Evolutionary conservation across 2,329 filamentous ascomycete genomes (phyloP).

Genomic region (Dactylellina drechsleri): DNA sequence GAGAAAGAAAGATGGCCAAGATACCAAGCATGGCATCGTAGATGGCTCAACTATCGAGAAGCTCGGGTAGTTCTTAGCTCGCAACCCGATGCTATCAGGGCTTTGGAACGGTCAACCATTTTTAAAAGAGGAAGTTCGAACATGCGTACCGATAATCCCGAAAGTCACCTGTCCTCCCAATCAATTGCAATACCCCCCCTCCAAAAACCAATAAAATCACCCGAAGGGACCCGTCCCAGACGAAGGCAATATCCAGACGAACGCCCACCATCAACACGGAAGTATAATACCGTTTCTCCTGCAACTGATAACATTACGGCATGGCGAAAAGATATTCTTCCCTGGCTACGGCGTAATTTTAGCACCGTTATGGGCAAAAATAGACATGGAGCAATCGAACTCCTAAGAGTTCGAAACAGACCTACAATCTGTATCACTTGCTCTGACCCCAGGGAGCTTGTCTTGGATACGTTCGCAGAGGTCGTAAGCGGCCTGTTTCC

Average conservation of each 20-base stretch:
- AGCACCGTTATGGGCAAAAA: constrained; percentile 54
- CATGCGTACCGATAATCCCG: constrained; percentile 16
- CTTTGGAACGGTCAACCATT: constrained; percentile 49
- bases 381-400: constrained; percentile 53
- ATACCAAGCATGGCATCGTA: constrained; percentile 47
- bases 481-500: constrained; percentile 52
- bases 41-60: constrained; percentile 53
- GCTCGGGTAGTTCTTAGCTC: constrained; percentile 48
- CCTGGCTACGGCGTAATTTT: constrained; percentile 53
- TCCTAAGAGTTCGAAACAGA: constrained; percentile 47
- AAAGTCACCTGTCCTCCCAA: constrained; percentile 16
- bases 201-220: constrained; percentile 22
- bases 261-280: constrained; percentile 40
- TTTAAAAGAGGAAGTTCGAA: constrained; percentile 51
- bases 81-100: constrained; percentile 48
- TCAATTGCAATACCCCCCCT: constrained; percentile 1
- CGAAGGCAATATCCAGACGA: constrained; percentile 41
- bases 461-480: constrained; percentile 49
- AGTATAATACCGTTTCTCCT: constrained; percentile 52
- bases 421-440: constrained; percentile 55
- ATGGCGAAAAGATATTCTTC: constrained; percentile 52
- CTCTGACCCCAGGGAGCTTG: constrained; percentile 50
- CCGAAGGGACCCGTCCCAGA: constrained; percentile 35
- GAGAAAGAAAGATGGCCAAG: constrained; percentile 48
- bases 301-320: constrained; percentile 48